These are phyloP conservation scores for Zostera marina DNA, from an alignment of 116 monocot genomes.

Conservation along the genomic window DNA sequence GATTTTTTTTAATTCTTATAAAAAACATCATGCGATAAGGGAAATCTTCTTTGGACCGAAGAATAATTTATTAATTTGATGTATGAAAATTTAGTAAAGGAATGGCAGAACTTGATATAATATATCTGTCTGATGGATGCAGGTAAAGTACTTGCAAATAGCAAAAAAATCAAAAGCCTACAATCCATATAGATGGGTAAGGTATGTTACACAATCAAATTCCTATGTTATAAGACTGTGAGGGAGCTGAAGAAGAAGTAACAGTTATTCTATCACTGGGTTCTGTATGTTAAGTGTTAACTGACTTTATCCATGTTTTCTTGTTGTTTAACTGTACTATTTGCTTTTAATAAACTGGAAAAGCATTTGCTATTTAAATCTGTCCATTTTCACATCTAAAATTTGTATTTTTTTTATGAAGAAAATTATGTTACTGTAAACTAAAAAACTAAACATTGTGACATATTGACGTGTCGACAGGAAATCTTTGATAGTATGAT, in stretches of 20 bases:
- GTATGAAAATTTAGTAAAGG: neutral
- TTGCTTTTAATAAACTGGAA: slow-evolving; percentile 3
- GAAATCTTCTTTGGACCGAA: neutral
- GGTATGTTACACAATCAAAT: slow-evolving; percentile 93
- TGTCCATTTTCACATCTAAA: too few species aligned
- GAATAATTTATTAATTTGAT: neutral
- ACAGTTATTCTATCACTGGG: neutral
- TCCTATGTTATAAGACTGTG: slow-evolving; percentile 89
- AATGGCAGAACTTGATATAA: neutral
- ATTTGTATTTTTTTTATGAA: too few species aligned
- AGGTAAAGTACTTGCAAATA: slow-evolving; percentile 94
- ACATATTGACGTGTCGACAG: too few species aligned
- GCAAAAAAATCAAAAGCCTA: slow-evolving; percentile 82
- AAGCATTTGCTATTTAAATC: neutral
- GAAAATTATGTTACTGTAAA: too few species aligned
- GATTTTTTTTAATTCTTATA: too few species aligned
- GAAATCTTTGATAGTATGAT: too few species aligned
- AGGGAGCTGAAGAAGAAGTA: slow-evolving; percentile 6
- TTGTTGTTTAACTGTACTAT: neutral
- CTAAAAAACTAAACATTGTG: too few species aligned
- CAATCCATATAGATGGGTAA: slow-evolving; percentile 96
- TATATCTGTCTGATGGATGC: slow-evolving; percentile 16
- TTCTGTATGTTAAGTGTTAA: neutral
- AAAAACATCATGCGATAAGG: neutral
- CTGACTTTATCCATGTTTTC: neutral